Evolutionary conservation across 179 eudicot species (phyloP).

Genomic region (Beta lomatogona): DNA sequence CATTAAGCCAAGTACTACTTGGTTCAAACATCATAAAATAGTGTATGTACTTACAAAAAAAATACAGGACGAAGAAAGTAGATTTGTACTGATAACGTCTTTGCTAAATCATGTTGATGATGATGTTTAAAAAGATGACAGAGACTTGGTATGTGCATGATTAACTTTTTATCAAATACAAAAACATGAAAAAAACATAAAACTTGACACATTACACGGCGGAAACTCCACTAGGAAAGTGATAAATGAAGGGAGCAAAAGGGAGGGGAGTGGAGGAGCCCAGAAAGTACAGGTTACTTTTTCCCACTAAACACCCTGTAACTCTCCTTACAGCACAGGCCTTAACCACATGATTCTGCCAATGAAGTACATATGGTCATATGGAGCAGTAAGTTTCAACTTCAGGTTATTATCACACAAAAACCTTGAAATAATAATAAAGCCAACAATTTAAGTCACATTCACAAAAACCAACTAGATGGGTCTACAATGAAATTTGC

Average conservation of each 20-base stretch:
- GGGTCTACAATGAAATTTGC: conserved; percentile 9
- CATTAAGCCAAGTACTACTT: no score
- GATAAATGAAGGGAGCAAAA: neutral
- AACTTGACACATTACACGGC: no score
- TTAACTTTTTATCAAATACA: no score
- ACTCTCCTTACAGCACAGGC: neutral
- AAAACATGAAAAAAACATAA: no score
- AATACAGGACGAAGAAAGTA: no score
- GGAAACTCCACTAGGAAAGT: neutral
- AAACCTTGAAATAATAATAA: conserved; percentile 3
- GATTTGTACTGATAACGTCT: no score
- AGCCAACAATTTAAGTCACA: neutral
- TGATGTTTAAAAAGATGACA: no score
- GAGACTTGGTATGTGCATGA: no score
- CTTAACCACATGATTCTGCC: conserved; percentile 5
- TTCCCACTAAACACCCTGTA: neutral
- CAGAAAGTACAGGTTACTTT: neutral
- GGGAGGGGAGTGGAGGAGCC: no score
- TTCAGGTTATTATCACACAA: neutral
- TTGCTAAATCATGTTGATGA: no score
- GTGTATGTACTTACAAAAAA: no score
- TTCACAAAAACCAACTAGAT: conserved; percentile 3
- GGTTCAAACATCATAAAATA: no score
- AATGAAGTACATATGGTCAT: neutral
- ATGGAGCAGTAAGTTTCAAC: neutral